Conservation (phyloP, 2,329 filamentous ascomycete genomes). For the Aspergillus chevalieri region DNA sequence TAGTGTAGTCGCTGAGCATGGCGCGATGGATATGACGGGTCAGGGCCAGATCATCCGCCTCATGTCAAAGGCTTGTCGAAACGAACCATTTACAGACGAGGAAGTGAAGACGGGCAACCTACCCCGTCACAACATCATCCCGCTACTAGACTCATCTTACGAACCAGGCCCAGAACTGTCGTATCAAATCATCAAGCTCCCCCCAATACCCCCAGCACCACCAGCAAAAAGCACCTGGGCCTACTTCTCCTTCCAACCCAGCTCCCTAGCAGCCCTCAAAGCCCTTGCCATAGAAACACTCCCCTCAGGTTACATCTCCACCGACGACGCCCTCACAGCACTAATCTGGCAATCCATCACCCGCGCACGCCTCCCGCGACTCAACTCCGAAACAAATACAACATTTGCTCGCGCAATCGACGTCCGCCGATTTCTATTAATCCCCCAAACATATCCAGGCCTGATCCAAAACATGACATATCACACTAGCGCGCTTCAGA, state of each 20-base stretch:
- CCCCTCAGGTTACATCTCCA: slow-evolving; percentile 40
- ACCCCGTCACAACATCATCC: slow-evolving; percentile 32
- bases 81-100: slow-evolving; percentile 40
- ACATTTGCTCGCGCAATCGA: slow-evolving; percentile 47
- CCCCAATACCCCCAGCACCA: slow-evolving; percentile 14
- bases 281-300: slow-evolving; percentile 17
- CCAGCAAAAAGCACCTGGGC: slow-evolving; percentile 36
- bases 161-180: slow-evolving; percentile 1
- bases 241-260: slow-evolving; percentile 40
- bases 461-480: slow-evolving; percentile 45
- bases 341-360: slow-evolving; percentile 47
- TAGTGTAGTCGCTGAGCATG: slow-evolving; percentile 45
- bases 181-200: not conserved
- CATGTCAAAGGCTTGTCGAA: slow-evolving; percentile 45
- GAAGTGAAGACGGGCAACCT: slow-evolving; percentile 43
- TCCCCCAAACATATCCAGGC: slow-evolving; percentile 45
- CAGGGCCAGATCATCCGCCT: slow-evolving; percentile 43
- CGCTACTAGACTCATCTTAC: slow-evolving; percentile 31
- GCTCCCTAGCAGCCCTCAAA: slow-evolving; percentile 40
- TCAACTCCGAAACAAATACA: slow-evolving; percentile 17
- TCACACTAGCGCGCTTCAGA: slow-evolving; percentile 23
- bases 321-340: slow-evolving; percentile 49
- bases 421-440: slow-evolving; percentile 37
- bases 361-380: slow-evolving; percentile 35
- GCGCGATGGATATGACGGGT: slow-evolving; percentile 48